Base-by-base conservation (phyloP, 1,284 basidiomycete genomes). In the Singerocomus inundabilis region DNA sequence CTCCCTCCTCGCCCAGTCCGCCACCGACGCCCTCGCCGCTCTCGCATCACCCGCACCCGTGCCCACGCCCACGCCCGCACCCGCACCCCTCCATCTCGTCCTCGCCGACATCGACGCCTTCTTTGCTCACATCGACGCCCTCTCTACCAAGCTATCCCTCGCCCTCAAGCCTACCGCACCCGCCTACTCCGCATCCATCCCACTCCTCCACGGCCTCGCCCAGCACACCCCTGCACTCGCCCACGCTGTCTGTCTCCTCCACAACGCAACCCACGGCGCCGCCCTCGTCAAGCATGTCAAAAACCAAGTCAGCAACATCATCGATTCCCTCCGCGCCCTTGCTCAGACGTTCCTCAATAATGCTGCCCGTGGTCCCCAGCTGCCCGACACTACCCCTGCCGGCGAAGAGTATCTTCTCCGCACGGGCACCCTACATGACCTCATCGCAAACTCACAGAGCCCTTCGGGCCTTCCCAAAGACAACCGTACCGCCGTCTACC, bases 71-170 rank as follows among this genome's bases (percentile, higher is more conserved):
- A 48, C 32, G 9, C 25, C 4, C 29, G 25, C 59, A n/a, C n/a
- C n/a, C n/a, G n/a, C n/a, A n/a, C 73, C 46, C 25, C 74, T 53
- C 65, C 74, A 46, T 13, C 63, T 75, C 46, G 59, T 86, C 32
- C 77, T 72, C 55, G 73, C 74, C 40, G 88, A 91, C 60, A 70
- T 84, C 21, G 54, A 81, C 16, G 78, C 82, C 2, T 70, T 89
- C 28, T 72, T 88, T 30, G 73, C 80, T 4, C 72, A 88, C 49
- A 61, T 88, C n/a, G 76, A 86, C 64, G 70, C 72, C 9, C 70
- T 77, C 21, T 71, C 78, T 1, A 89, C 85, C 10, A 90, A 85
- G 61, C 63, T 88, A 30, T 72, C 86, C 1, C 74, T 91, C 26
- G 74, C 79, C 0, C 73, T 88, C 35, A 85, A 84, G 29, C 82